A percentile compares a stretch with the other conserved stretches of the same genome.
These are phyloP conservation scores for Clitoria ternatea DNA, from an alignment of 306 rosid species.

Conservation along the genomic window DNA sequence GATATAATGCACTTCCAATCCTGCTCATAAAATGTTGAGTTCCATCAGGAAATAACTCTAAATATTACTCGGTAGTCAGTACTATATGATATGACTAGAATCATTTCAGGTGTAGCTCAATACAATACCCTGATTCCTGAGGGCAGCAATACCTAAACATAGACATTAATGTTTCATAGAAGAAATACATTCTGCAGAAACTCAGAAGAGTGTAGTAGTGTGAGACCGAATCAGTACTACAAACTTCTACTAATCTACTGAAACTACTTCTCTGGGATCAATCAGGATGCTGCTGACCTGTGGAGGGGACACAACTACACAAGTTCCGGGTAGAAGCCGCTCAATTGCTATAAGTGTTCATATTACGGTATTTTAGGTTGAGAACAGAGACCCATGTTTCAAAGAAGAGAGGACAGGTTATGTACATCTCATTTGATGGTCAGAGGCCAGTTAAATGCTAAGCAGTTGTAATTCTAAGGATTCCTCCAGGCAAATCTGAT, in stretches of 20 bases:
- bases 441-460: no score
- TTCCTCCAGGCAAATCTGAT: no score
- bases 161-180: neutral
- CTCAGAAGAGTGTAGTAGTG: neutral
- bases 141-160: neutral
- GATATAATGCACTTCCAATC: constrained; percentile 95
- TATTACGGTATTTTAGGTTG: neutral
- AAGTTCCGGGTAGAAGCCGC: neutral
- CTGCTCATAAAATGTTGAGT: constrained; percentile 47
- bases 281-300: neutral
- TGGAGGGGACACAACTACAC: no score
- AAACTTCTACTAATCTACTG: neutral
- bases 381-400: neutral
- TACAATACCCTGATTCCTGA: constrained; percentile 6
- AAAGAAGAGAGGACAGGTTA: no score
- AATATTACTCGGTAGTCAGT: constrained; percentile 16
- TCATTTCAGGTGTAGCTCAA: constrained; percentile 2
- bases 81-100: neutral
- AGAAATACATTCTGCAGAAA: neutral
- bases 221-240: constrained; percentile 8
- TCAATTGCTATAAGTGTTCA: neutral
- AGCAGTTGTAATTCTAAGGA: no score
- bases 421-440: no score
- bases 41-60: constrained; percentile 25
- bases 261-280: neutral